phyloP scores from a whole-genome alignment of 108 stramenopile genomes.

The Chaetoceros tenuissimus region DNA sequence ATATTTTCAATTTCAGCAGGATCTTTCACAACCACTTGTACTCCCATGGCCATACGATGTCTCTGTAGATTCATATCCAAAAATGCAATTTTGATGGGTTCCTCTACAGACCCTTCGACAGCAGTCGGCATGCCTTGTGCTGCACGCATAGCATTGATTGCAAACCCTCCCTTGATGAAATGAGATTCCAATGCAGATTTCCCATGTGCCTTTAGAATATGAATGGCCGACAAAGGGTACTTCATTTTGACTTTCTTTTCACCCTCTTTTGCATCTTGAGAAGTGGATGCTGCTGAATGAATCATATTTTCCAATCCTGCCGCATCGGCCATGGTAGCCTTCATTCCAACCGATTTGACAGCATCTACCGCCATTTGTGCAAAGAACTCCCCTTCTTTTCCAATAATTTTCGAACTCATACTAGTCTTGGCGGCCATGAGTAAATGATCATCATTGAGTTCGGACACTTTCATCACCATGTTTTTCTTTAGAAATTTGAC shows the following conservation, averaged over 20 bases:
- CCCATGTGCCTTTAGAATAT: slow-evolving; percentile 99
- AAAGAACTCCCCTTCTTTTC: slow-evolving; percentile 92
- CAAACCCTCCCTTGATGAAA: slow-evolving; percentile 91
- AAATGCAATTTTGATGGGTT: slow-evolving; percentile 89
- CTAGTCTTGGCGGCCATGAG: slow-evolving; percentile 92
- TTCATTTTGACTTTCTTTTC: slow-evolving; percentile 51
- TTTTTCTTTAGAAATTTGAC: slow-evolving; percentile 91
- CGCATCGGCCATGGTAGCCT: slow-evolving; percentile 34
- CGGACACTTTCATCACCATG: slow-evolving; percentile 79
- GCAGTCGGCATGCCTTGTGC: slow-evolving; percentile 95
- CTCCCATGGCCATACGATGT: slow-evolving; percentile 98
- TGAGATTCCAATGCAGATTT: slow-evolving; percentile 87
- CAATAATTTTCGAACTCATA: slow-evolving; percentile 97
- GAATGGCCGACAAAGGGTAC: slow-evolving; percentile 95
- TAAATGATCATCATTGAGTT: slow-evolving; percentile 80
- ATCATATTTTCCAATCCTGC: slow-evolving; percentile 27
- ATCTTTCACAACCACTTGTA: slow-evolving; percentile 87
- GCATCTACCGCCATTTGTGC: slow-evolving; percentile 94
- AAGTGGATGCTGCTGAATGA: slow-evolving; percentile 4
- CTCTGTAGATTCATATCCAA: slow-evolving; percentile 98
- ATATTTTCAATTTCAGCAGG: slow-evolving; percentile 92
- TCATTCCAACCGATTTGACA: slow-evolving; percentile 84
- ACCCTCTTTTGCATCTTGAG: too few relatives aligned
- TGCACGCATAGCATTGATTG: slow-evolving; percentile 90
- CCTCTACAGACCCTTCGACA: slow-evolving; percentile 40